Conservation (phyloP, 2,329 filamentous ascomycete genomes). For the Byssoonygena ceratinophila region DNA sequence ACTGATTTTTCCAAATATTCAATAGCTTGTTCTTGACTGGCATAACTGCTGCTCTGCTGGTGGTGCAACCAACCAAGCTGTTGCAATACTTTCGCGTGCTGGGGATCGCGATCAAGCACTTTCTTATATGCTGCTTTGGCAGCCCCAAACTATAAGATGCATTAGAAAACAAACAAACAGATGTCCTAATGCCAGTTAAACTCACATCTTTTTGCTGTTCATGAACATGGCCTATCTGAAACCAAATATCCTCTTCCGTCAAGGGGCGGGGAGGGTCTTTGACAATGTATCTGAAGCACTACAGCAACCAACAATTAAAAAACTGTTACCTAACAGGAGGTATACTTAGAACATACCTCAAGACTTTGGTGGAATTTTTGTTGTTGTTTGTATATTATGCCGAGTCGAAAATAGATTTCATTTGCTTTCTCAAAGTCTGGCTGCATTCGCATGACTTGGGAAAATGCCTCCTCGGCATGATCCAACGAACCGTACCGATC, state of each 20-base stretch:
- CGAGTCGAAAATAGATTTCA: slow-evolving; percentile 94
- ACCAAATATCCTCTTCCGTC: slow-evolving; percentile 98
- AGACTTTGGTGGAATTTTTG: slow-evolving; percentile 86
- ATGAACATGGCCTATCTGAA: slow-evolving; percentile 97
- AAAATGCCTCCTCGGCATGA: slow-evolving; percentile 95
- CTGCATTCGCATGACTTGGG: slow-evolving; percentile 97
- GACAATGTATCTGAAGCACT: slow-evolving; percentile 99
- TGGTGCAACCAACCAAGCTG: slow-evolving; percentile 97
- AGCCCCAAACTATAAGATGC: slow-evolving; percentile 64
- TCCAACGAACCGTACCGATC: slow-evolving; percentile 93
- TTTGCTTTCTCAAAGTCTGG: slow-evolving; percentile 97
- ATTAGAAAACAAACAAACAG: background rate
- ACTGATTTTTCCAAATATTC: slow-evolving; percentile 97
- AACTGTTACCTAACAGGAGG: background rate
- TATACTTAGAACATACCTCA: slow-evolving; percentile 52
- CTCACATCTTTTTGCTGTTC: slow-evolving; percentile 97
- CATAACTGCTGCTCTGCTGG: slow-evolving; percentile 83
- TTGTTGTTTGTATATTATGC: slow-evolving; percentile 99
- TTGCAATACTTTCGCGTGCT: slow-evolving; percentile 94
- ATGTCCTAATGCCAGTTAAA: slow-evolving; percentile 18
- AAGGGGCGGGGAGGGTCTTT: slow-evolving; percentile 81
- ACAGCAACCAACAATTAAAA: slow-evolving; percentile 15
- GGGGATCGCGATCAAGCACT: slow-evolving; percentile 86
- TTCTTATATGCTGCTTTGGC: slow-evolving; percentile 87
- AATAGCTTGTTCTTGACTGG: slow-evolving; percentile 89